Evolutionary conservation across 2,329 filamentous ascomycete species (phyloP), one percentile per base, ranked within the genome.

Genomic region (Ceratocystis ficicola): DNA sequence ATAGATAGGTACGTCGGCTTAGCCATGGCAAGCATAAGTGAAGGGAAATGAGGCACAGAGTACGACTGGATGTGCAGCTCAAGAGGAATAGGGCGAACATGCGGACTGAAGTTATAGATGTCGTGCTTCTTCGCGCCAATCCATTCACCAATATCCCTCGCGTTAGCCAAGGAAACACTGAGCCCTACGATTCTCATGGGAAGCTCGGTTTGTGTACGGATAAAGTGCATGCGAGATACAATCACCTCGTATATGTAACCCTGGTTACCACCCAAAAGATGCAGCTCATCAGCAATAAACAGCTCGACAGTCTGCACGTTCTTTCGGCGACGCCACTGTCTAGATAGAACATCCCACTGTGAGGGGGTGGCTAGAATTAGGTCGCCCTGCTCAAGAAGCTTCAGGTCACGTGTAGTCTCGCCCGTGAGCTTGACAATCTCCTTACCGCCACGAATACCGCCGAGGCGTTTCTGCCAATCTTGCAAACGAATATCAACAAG

Each of bases 21-120:
- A 17, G 92, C 90, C 94, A 99, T 99, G 15, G 94, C 92, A 70
- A 99, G 83, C 94, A 99, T 99, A 50, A 99, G 82, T 10, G 94
- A 97, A 3, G 94, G 95, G 78, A 96, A 96, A 73, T 99, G 95
- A 60, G 95, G 91, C 68, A 96, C 95, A 32, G 87, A 89, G 77
- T 94, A 99, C 0, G 92, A 93, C 75, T 99, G 94, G 61, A 99
- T 88, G 73, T 96, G 91, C 66, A 99, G 83, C 74, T 97, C 93
- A 41, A 99, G 79, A 25, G 93, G 92, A 20, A 96, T 85, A 1
- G 91, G 88, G 66, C 95, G 87, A 68, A 93, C 86, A 72, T 93
- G 88, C 1, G 94, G 94, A 71, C 90, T 96, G 78, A 99, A 99
- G 77, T 99, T 99, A 81, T 93, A 99, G 69, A 96, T 96, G 62